Evolutionary conservation across 192 early-diverging fungal genomes (phyloP), one percentile per base, ranked within the genome.

Genomic region (Backusella tarrabulga): DNA sequence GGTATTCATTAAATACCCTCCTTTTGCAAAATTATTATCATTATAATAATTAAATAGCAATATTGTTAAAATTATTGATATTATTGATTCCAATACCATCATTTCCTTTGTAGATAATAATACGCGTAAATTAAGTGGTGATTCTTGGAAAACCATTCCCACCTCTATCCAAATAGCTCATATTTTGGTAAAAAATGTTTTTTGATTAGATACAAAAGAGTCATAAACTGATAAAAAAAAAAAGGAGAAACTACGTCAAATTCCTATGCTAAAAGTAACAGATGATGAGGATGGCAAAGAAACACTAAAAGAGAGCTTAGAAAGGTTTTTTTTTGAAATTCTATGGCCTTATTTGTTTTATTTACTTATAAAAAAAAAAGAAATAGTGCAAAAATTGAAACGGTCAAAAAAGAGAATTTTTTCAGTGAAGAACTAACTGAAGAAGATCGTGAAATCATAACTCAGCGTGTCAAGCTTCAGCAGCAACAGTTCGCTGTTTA

Each of bases 391-490:
- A 87, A 86, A 26, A 93, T 94, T 75, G 88, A 87, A 76, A 90
- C 85, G 6, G 90, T 94, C 50, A 88, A 91, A 46, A 96, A 96
- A 80, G 91, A 94, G 74, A 90, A 91, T 23, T 90, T 97, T 15
- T 97, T 97, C 81, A 90, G 90, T 74, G 89, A 95, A 66, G 94
- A 95, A 82, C 90, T 96, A 23, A 97, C 96, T 2, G 92, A 93
- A 77, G 90, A 93, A 73, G 96, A 97, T 76, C 90, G 88, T 87
- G 86, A 88, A 41, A 94, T 97, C 67, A 97, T 97, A 79, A 86
- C 93, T 78, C 90, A 94, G 82, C 90, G 96, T 8, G 93, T 97
- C 7, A 93, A 91, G 19, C 86, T 97, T 63, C 95, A 96, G 76
- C 96, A 95, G 73, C 87, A 88, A 63, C 93, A 90, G 88, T 96